Evolutionary conservation across 345 rosid species (phyloP), one percentile per base, ranked within the genome.

Genomic region (Isatis tinctoria): DNA sequence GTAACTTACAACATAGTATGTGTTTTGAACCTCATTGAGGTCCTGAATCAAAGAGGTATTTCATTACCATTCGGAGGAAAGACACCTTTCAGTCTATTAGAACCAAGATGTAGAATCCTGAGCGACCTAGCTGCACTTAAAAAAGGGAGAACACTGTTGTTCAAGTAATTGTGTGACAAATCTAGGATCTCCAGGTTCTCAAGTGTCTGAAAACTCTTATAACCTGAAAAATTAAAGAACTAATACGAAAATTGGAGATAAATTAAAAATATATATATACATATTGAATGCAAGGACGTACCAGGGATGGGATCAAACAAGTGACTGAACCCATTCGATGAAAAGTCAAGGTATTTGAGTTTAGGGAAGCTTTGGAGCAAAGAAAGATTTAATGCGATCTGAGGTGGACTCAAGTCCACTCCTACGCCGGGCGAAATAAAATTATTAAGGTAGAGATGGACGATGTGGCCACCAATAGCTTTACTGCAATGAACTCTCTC

Each of bases 281-380:
- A 22, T 22, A 22, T 22, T 22, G 24, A 22, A 22, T 22, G 24
- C 24, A 22, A 22, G 24, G 2, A 22, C 24, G 24, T 35, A 71
- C 67, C 67, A 28, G 60, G 2, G 59, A 60, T 30, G 47, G 32
- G 75, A 45, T 70, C 59, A 59, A 47, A 59, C 3, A 48, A 60
- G 49, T 48, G 22, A 45, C 10, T 11, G 59, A 26, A 35, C n/a
- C 1, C 0, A 7, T 47, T 47, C 1, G 0, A 17, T 16, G 49
- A 22, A 20, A 71, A 12, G 16, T 59, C 32, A 45, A 71, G 37
- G 24, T 8, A 48, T 45, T 47, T 5, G 44, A 70, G 67, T 30
- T 22, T 41, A 17, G 64, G 66, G 56, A 70, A 59, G 65, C 47
- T 58, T 33, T 56, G 67, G 44, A 70, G 45, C 26, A 70, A 44